Evolutionary conservation across 176 grass and related monocot genomes (phyloP), one percentile per base, ranked within the genome.

Genomic region (Rhynchospora tenuis): DNA sequence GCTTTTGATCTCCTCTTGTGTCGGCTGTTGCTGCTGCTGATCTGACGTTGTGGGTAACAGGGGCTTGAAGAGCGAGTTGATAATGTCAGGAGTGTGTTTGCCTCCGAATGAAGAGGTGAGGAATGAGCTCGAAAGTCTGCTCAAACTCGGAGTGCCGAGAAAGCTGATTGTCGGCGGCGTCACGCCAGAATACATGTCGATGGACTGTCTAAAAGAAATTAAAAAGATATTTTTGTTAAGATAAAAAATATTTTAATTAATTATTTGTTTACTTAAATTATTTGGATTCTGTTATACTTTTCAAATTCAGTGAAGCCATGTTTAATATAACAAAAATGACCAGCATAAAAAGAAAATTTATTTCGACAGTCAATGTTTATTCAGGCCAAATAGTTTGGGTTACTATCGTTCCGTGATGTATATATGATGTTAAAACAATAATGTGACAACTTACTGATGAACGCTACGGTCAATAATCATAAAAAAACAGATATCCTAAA

Each of bases 71-170:
- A 98, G 59, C 23, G 87, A 88, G 29, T 83, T 74, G 64, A 91
- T 72, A 42, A 90, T 85, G 33, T 98, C 95, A 1, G 92, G 89
- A 23, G 94, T 89, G 56, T 89, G 83, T 84, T 92, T 97, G 0
- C 85, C 90, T 24, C 80, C 85, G 27, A 98, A 94, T 28, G 95
- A 97, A 42, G 79, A 83, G 51, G 68, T 80, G 19, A 94, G 50
- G 86, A 97, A 97, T 27, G 92, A 98, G 67, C 85, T 94, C 28
- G 95, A 98, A 4, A 98, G 42, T 64, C 90, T 88, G 87, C 90
- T 92, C 29, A 94, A 86, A 7, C 86, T 97, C 10, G 95, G 87
- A 7, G 92, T 92, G 16, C 90, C 94, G 60, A 94, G 79, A 83
- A 94, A 94, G 45, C 91, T 88, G 28, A 94, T 89, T 17, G 78